Percentiles rank a stretch among this genome's conserved stretches.
Conservation (phyloP, 176 grass and related monocot species). For the Zoysia japonica region DNA sequence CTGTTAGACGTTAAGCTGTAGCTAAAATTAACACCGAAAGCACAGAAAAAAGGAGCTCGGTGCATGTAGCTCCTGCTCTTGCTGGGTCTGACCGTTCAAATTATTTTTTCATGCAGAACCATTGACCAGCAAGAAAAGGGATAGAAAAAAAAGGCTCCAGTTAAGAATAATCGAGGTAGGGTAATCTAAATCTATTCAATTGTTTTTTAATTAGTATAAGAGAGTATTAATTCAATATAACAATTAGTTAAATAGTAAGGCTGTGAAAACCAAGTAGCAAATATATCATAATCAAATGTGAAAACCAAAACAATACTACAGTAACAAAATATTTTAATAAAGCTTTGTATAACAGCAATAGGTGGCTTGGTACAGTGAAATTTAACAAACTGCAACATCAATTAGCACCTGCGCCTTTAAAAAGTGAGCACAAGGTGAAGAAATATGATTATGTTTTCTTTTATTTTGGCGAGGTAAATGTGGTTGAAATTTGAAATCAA, state of each 20-base stretch:
- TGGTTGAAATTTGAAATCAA: constrained; percentile 17
- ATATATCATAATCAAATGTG: constrained; percentile 3
- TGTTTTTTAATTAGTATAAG: background rate
- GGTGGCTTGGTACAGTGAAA: background rate
- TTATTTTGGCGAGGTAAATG: background rate
- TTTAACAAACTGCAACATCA: background rate
- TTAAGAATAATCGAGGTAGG: constrained; percentile 12
- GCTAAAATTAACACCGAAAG: background rate
- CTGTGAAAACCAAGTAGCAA: constrained; percentile 9
- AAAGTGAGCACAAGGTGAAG: background rate
- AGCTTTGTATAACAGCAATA: constrained; percentile 13
- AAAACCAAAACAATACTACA: constrained; percentile 17
- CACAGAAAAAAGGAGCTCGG: background rate
- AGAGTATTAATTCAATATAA: constrained; percentile 6
- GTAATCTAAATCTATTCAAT: background rate
- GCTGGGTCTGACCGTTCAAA: background rate
- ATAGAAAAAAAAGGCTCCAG: background rate
- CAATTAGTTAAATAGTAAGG: constrained; percentile 17
- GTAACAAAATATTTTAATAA: constrained; percentile 12
- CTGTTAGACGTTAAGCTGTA: constrained; percentile 28
- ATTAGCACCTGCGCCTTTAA: background rate
- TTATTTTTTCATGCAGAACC: background rate
- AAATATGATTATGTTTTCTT: too few species aligned
- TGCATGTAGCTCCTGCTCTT: too few species aligned
- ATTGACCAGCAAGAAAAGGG: background rate